These are phyloP conservation scores for Phaffomyces thermotolerans DNA, from an alignment of 805 yeast species.

Conservation along the genomic window DNA sequence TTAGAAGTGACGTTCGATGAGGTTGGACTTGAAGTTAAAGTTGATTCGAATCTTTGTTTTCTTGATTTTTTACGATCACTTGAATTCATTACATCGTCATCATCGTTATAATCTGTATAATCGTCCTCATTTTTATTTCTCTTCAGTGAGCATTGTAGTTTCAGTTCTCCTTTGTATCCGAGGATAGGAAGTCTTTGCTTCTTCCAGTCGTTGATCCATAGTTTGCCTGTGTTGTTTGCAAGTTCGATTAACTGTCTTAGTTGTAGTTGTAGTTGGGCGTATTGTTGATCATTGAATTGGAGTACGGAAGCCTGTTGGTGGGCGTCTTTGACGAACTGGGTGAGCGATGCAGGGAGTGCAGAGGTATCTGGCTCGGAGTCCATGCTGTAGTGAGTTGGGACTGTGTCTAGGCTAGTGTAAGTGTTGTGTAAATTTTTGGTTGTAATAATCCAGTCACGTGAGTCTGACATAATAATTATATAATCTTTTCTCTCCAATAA, in stretches of 20 bases:
- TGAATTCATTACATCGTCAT: slow-evolving; percentile 14
- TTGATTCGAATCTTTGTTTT: slow-evolving; percentile 30
- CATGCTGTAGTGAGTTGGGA: too few relatives aligned
- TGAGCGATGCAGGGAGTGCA: too few relatives aligned
- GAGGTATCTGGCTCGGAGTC: too few relatives aligned
- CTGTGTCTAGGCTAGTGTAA: too few relatives aligned
- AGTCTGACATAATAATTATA: too few relatives aligned
- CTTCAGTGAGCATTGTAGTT: slow-evolving; percentile 8
- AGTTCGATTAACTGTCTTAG: slow-evolving; percentile 21
- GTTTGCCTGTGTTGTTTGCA: slow-evolving; percentile 19
- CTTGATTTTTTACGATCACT: slow-evolving; percentile 26
- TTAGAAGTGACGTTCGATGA: slow-evolving; percentile 5
- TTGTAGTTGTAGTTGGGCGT: slow-evolving; percentile 16
- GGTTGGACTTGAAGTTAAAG: slow-evolving; percentile 7
- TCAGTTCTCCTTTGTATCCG: slow-evolving; percentile 7
- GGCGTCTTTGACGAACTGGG: too few relatives aligned
- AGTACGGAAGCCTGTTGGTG: too few relatives aligned
- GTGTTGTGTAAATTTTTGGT: too few relatives aligned
- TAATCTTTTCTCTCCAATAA: too few relatives aligned
- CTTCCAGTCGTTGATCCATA: slow-evolving; percentile 24
- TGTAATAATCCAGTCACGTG: too few relatives aligned
- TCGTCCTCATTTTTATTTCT: background rate
- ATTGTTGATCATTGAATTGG: background rate
- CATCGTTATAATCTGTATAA: slow-evolving; percentile 2
- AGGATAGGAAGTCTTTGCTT: slow-evolving; percentile 21